Evolutionary conservation across 192 early-diverging fungal species (phyloP).

Genomic region (Lobosporangium transversale): DNA sequence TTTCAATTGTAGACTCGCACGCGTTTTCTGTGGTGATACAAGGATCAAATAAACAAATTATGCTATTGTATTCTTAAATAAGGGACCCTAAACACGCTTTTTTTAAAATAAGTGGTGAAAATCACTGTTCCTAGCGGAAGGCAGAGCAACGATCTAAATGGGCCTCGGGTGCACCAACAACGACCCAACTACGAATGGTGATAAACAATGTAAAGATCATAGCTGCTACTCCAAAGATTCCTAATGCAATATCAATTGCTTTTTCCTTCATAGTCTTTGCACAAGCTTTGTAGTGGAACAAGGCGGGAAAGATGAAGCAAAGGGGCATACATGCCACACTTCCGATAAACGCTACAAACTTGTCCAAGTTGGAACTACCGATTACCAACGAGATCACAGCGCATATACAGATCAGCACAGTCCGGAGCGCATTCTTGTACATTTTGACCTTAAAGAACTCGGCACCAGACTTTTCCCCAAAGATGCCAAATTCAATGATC

Average conservation of each 20-base stretch:
- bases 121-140: constrained; percentile 1
- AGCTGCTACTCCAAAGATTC: constrained; percentile 71
- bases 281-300: constrained; percentile 73
- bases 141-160: constrained; percentile 21
- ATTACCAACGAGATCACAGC: constrained; percentile 70
- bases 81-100: no score
- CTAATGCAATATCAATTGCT: constrained; percentile 60
- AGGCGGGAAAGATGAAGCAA: constrained; percentile 78
- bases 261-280: constrained; percentile 46
- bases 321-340: constrained; percentile 80
- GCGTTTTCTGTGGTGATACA: no score
- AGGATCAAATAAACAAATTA: no score
- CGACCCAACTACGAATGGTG: constrained; percentile 68
- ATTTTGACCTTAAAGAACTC: constrained; percentile 68
- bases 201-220: constrained; percentile 72
- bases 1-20: no score
- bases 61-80: no score
- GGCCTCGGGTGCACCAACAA: neutral
- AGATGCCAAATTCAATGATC: constrained; percentile 74
- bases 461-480: constrained; percentile 63
- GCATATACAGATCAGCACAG: constrained; percentile 64
- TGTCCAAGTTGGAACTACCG: constrained; percentile 70
- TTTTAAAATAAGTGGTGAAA: no score
- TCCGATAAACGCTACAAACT: constrained; percentile 83
- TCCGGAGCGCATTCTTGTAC: constrained; percentile 77